phyloP scores from a whole-genome alignment of 164 flowering plant genomes.

The Liriodendron chinense region DNA sequence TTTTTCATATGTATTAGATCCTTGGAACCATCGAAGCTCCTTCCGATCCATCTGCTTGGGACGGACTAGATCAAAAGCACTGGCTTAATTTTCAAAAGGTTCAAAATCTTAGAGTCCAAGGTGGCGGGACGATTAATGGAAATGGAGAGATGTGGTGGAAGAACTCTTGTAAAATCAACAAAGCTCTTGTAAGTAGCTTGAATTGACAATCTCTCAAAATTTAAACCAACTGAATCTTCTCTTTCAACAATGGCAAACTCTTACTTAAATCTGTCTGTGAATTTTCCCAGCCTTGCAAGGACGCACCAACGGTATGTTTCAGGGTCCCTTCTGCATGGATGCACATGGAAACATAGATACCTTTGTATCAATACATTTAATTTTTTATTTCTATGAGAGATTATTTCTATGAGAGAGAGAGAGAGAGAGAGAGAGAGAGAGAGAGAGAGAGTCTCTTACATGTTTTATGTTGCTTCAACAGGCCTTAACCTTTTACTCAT shows the following conservation, averaged over 20 bases:
- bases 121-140: conserved; percentile 59
- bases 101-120: conserved; percentile 33
- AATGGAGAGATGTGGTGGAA: conserved; percentile 62
- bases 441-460: too few relatives aligned
- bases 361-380: too few relatives aligned
- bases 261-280: conserved; percentile 9
- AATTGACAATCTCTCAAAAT: neutral
- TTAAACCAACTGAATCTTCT: neutral
- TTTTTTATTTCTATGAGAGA: too few relatives aligned
- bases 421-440: too few relatives aligned
- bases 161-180: conserved; percentile 36
- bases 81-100: conserved; percentile 44
- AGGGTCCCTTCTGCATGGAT: neutral
- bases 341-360: neutral
- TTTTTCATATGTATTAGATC: conserved; percentile 37
- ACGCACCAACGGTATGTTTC: conserved; percentile 77
- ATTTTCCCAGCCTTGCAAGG: conserved; percentile 69
- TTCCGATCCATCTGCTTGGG: conserved; percentile 40
- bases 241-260: neutral
- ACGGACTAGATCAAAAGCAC: conserved; percentile 33
- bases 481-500: conserved; percentile 63
- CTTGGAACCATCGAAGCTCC: conserved; percentile 68
- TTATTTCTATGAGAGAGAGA: too few relatives aligned
- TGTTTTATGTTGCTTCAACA: conserved; percentile 17
- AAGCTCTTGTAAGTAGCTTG: conserved; percentile 19